phyloP scores from a whole-genome alignment of 2,329 filamentous ascomycete genomes.

The Plenodomus biglobosus region DNA sequence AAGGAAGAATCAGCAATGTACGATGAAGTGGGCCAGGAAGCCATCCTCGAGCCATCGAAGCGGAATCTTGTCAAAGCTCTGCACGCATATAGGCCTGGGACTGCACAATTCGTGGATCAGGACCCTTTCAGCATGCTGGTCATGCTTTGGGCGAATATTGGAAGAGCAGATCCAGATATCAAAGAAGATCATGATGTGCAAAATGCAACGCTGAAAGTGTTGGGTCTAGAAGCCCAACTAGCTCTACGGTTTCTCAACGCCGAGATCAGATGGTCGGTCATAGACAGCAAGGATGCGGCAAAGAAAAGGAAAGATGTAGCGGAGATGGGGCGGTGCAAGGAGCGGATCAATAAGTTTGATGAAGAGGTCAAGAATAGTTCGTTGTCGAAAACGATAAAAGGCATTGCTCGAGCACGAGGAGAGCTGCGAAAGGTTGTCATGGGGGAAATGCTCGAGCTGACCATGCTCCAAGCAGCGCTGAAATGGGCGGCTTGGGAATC shows the following conservation, averaged over 20 bases:
- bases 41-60: constrained; percentile 7
- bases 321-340: neutral
- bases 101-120: constrained; percentile 14
- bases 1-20: constrained; percentile 2
- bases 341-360: neutral
- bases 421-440: constrained; percentile 7
- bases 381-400: neutral
- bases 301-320: constrained; percentile 1
- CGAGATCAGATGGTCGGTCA: neutral
- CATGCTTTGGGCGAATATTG: constrained; percentile 21
- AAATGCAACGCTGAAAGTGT: constrained; percentile 11
- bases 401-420: constrained; percentile 1
- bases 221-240: constrained; percentile 9
- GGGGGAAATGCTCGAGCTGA: constrained; percentile 13
- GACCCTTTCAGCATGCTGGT: constrained; percentile 15
- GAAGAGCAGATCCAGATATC: constrained; percentile 16
- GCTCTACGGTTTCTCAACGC: constrained; percentile 4
- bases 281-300: constrained; percentile 9
- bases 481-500: constrained; percentile 4
- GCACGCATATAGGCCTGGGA: constrained; percentile 23
- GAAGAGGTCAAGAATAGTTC: neutral
- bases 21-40: neutral
- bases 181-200: constrained; percentile 15
- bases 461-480: constrained; percentile 18
- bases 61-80: constrained; percentile 14